Evolutionary conservation across 176 grass and related monocot species (phyloP), one percentile per base, ranked within the genome.

Genomic region (barley (Hordeum vulgare)): DNA sequence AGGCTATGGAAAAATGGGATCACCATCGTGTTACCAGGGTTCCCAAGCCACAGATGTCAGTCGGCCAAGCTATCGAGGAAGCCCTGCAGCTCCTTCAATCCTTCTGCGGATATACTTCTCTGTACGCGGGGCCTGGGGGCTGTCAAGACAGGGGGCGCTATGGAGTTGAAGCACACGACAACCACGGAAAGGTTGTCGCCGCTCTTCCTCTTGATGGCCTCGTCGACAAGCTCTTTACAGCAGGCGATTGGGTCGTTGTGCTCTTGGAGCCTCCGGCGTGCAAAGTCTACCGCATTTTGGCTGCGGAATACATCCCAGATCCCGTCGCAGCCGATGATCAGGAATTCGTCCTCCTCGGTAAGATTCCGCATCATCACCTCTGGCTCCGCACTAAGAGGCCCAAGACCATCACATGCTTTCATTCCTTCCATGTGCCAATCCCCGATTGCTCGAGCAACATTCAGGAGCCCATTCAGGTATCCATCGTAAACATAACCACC

Each of bases 371-470:
- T 80, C 81, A 88, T 94, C 45, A 98, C 83, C 89, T 98, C 96
- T 27, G 96, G 96, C 70, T 95, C 93, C 0, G 89, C 93, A 83
- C 91, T 94, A 28, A 98, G 93, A 41, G 93, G 91, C 36, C 93
- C 89, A 27, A 85, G 59, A 57, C 94, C 86, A 34, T 85, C 79
- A 1, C 42, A 60, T 25, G 83, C 77, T 61, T 98, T 98, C 89
- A 98, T 58, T 53, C 93, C 93, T 84, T 98, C 93, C 91, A 98
- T 84, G 81, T 98, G 93, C 93, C 93, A 98, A 31, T 98, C 96
- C 26, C 93, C 93, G 2, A 96, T 92, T 60, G 96, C 93, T 76
- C 93, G 85, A 0, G 93, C 83, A 5, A 96, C 96, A 42, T 93
- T 96, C 58, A 96, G 93, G 74, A 94, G 83, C 42, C 89, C 96